Evolutionary conservation across 768 basidiomycete genomes (phyloP).

Genomic region (Suillus subaureus): DNA sequence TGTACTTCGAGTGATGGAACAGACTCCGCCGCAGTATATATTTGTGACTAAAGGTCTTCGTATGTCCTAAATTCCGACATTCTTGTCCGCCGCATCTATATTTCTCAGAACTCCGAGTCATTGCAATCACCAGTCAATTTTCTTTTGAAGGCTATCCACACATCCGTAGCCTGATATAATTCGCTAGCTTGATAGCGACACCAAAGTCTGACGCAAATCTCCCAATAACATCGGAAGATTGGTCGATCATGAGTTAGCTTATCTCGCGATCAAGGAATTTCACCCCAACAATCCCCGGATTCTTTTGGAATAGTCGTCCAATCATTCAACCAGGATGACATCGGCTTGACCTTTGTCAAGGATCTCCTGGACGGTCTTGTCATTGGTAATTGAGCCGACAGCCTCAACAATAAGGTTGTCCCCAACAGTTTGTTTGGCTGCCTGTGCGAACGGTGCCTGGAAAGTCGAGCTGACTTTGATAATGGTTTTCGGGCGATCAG

Average conservation of each 20-base stretch:
- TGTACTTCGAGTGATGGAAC: background rate
- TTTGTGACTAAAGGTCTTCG: background rate
- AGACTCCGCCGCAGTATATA: background rate
- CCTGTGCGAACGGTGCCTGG: slow-evolving; percentile 60
- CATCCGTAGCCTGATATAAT: slow-evolving; percentile 58
- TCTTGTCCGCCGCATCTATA: background rate
- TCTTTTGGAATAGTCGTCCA: slow-evolving; percentile 59
- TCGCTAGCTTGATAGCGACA: slow-evolving; percentile 44
- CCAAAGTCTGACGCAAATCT: slow-evolving; percentile 58
- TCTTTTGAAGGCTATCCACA: slow-evolving; percentile 22
- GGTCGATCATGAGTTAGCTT: background rate
- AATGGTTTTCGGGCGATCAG: slow-evolving; percentile 46
- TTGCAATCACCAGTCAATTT: slow-evolving; percentile 13
- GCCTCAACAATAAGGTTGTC: slow-evolving; percentile 36
- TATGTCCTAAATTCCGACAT: too few relatives aligned
- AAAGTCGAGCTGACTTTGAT: slow-evolving; percentile 29
- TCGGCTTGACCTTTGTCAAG: slow-evolving; percentile 47
- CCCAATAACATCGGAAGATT: too few relatives aligned
- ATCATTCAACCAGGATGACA: slow-evolving; percentile 49
- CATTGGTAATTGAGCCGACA: slow-evolving; percentile 33
- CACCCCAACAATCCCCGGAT: slow-evolving; percentile 50
- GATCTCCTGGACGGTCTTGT: slow-evolving; percentile 45
- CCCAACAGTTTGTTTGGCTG: slow-evolving; percentile 45
- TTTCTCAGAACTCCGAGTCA: too few relatives aligned
- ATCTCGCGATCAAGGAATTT: background rate